Percentiles rank a stretch among this genome's conserved stretches.
phyloP scores from a whole-genome alignment of 2,329 filamentous ascomycete species.

The Pseudofabraea citricarpa region DNA sequence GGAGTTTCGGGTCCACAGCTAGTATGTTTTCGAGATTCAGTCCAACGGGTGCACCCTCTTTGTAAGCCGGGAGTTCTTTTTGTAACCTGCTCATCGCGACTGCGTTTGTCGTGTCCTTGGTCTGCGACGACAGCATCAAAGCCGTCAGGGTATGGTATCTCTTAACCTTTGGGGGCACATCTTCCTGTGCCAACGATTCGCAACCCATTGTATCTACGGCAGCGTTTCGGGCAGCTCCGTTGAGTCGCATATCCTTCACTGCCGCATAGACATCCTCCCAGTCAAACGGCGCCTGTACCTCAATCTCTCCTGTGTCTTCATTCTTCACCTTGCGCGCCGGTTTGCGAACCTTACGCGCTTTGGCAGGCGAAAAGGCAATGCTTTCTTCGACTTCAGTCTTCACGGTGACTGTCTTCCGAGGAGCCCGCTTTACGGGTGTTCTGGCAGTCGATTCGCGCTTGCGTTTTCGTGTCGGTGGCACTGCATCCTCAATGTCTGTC shows the following conservation, averaged over 20 bases:
- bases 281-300: conserved; percentile 60
- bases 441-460: conserved; percentile 36
- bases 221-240: conserved; percentile 60
- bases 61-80: conserved; percentile 46
- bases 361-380: conserved; percentile 22
- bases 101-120: conserved; percentile 68
- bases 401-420: conserved; percentile 24
- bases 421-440: conserved; percentile 17
- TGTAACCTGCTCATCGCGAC: conserved; percentile 63
- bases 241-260: conserved; percentile 70
- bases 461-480: conserved; percentile 37
- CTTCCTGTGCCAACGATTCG: conserved; percentile 63
- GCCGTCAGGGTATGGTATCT: conserved; percentile 66
- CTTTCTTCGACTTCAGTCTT: conserved; percentile 36
- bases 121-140: conserved; percentile 69
- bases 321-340: conserved; percentile 41
- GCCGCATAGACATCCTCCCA: conserved; percentile 80
- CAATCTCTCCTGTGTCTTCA: conserved; percentile 34
- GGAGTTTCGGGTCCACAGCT: conserved; percentile 47
- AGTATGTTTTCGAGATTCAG: conserved; percentile 62
- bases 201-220: conserved; percentile 98
- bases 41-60: conserved; percentile 30
- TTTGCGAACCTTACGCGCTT: conserved; percentile 35
- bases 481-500: conserved; percentile 54
- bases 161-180: conserved; percentile 43